Evolutionary conservation across 2,329 filamentous ascomycete species (phyloP), one percentile per base, ranked within the genome.

Genomic region (Fusarium hainanense): DNA sequence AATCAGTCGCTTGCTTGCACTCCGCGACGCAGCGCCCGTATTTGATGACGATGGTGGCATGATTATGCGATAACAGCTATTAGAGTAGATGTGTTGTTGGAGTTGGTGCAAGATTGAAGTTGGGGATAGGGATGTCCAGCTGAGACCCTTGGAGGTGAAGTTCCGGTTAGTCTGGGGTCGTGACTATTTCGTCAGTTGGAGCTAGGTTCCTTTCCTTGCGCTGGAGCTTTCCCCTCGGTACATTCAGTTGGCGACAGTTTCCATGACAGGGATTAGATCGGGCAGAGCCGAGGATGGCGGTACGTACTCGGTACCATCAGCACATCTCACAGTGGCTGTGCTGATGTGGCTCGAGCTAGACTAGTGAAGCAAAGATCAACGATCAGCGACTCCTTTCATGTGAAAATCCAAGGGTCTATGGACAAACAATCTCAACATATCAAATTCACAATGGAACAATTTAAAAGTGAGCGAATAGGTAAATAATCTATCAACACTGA

Each of bases 1-100:
- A 66, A 89, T 77, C 64, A 90, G 82, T 25, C 88, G 85, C 75
- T 85, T 86, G 32, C 85, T 82, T 23, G 88, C 87, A 69, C 83
- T 83, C 40, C 82, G 77, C 46, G 81, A 79, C 34, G 78, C 74
- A 32, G 68, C 47, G 43, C 62, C 64, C 14, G 74, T 64, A 28
- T 65, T 41, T 30, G 63, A 44, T 57, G 74, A 68, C 32, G 74
- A 63, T 40, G 62, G 58, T 37, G 74, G 40, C 67, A 72, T 65
- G 54, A 42, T 18, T 50, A 18, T 54, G 63, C 28, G 63, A 43
- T 66, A 40, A 43, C n/a, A 12, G 23, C 7, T 21, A 47, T 51
- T 60, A 50, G 30, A 42, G 23, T 30, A 46, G 25, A 20, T 23
- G 20, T 18, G 43, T 12, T 28, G 37, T 57, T 18, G 9, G 18